phyloP scores from a whole-genome alignment of 2,329 filamentous ascomycete genomes.

The Boeremia lycopersici region DNA sequence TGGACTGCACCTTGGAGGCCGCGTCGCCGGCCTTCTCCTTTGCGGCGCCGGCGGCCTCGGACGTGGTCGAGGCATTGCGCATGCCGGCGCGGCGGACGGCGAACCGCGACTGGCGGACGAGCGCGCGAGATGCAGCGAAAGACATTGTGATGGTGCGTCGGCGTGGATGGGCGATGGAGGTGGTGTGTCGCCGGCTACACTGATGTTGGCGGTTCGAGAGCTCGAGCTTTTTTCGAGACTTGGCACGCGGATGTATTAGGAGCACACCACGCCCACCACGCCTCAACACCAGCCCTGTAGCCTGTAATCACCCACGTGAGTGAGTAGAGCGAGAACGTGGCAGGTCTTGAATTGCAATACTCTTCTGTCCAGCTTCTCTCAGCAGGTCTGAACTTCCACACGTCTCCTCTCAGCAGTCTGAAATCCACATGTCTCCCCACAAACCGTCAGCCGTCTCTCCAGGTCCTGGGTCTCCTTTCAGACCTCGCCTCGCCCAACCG shows the following conservation, averaged over 20 bases:
- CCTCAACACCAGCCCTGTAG: background rate
- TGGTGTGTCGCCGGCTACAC: conserved; percentile 5
- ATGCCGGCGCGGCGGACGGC: conserved; percentile 50
- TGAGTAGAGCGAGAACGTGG: too few relatives aligned
- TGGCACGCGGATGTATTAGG: conserved; percentile 9
- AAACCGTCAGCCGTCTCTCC: conserved; percentile 12
- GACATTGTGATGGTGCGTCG: conserved; percentile 50
- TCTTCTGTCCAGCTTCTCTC: too few relatives aligned
- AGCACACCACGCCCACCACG: background rate
- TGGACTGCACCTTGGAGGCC: conserved; percentile 68
- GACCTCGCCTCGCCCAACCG: conserved; percentile 24
- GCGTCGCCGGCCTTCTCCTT: conserved; percentile 53
- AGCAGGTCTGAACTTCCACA: background rate
- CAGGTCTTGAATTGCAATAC: too few relatives aligned
- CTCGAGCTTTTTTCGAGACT: conserved; percentile 15
- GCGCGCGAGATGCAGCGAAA: conserved; percentile 53
- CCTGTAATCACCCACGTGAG: too few relatives aligned
- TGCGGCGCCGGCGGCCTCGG: conserved; percentile 53
- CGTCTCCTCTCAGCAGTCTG: background rate
- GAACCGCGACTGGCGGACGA: conserved; percentile 53
- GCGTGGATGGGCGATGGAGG: conserved; percentile 16
- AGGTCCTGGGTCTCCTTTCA: conserved; percentile 1
- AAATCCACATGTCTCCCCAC: background rate
- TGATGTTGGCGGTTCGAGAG: conserved; percentile 4
- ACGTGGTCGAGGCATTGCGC: conserved; percentile 57